Conservation (phyloP, 2,329 filamentous ascomycete species). For the Colletotrichum tropicale region DNA sequence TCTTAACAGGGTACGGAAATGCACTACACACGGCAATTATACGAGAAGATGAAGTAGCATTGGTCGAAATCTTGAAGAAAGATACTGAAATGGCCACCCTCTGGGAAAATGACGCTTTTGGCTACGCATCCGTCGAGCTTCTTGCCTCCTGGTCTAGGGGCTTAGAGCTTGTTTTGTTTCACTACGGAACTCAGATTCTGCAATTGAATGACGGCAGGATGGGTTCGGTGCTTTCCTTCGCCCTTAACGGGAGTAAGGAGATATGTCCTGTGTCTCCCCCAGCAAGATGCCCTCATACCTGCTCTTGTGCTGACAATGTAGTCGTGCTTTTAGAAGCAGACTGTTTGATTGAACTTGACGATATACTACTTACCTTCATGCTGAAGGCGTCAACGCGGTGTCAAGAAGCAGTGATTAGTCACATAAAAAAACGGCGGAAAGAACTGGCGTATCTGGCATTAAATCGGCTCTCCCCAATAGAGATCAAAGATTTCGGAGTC, state of each 20-base stretch:
- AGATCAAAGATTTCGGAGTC: accelerated
- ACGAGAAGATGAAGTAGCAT: accelerated
- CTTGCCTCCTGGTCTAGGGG: too few species aligned
- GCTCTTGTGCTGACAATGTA: accelerated
- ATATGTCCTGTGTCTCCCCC: accelerated
- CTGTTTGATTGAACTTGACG: accelerated
- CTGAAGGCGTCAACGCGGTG: too few species aligned
- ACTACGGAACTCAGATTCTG: accelerated
- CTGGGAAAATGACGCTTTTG: too few species aligned
- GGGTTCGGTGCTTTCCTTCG: accelerated
- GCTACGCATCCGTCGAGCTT: accelerated
- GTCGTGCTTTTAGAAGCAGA: too few species aligned
- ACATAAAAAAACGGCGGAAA: accelerated
- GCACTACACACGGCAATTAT: too few species aligned
- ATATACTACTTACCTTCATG: accelerated
- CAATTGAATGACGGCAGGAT: accelerated
- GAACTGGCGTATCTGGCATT: too few species aligned
- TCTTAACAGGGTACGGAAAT: too few species aligned
- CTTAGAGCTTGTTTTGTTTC: accelerated
- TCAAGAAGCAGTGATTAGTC: too few species aligned
- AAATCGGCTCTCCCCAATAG: accelerated
- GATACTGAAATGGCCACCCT: too few species aligned
- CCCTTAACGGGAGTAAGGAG: accelerated
- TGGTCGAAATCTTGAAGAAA: too few species aligned
- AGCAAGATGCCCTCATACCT: too few species aligned